These are phyloP conservation scores for Diplodia scrobiculata DNA, from an alignment of 2,329 filamentous ascomycete species.

Conservation along the genomic window DNA sequence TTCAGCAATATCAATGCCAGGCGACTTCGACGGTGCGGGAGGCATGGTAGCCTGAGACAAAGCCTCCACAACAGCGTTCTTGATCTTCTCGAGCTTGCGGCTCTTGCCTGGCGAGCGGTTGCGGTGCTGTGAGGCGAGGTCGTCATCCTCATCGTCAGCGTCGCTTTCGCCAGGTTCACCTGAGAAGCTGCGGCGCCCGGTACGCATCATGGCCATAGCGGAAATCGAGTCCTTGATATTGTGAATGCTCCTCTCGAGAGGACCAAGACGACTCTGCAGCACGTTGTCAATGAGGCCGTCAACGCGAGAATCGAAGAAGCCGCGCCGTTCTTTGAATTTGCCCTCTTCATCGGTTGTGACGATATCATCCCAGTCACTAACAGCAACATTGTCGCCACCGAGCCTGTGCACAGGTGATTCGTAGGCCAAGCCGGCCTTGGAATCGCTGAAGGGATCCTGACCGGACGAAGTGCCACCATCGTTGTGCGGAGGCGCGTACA, in stretches of 20 bases:
- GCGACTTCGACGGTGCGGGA: slow-evolving; percentile 11
- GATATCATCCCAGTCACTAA: slow-evolving; percentile 90
- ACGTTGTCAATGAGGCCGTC: slow-evolving; percentile 80
- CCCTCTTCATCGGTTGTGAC: slow-evolving; percentile 80
- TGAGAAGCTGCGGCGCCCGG: slow-evolving; percentile 64
- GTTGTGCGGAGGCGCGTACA: slow-evolving; percentile 33
- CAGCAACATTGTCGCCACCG: slow-evolving; percentile 65
- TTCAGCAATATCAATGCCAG: slow-evolving; percentile 43
- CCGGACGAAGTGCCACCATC: slow-evolving; percentile 36
- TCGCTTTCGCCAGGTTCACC: slow-evolving; percentile 78
- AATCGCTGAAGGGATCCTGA: slow-evolving; percentile 64
- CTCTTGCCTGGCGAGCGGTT: slow-evolving; percentile 78
- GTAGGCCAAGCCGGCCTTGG: slow-evolving; percentile 58
- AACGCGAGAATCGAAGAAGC: slow-evolving; percentile 89
- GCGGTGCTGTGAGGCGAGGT: slow-evolving; percentile 59
- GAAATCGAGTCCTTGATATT: slow-evolving; percentile 72
- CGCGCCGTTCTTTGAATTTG: slow-evolving; percentile 77
- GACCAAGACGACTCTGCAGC: slow-evolving; percentile 73
- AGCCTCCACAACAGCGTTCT: slow-evolving; percentile 62
- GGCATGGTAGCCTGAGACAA: slow-evolving; percentile 11
- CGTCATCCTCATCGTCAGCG: slow-evolving; percentile 91
- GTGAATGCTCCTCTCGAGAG: slow-evolving; percentile 76
- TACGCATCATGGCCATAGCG: slow-evolving; percentile 52
- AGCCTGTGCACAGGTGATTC: slow-evolving; percentile 64
- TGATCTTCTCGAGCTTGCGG: slow-evolving; percentile 78